These are phyloP conservation scores for Endocalyx cinctus DNA, from an alignment of 2,329 filamentous ascomycete genomes.

Conservation along the genomic window DNA sequence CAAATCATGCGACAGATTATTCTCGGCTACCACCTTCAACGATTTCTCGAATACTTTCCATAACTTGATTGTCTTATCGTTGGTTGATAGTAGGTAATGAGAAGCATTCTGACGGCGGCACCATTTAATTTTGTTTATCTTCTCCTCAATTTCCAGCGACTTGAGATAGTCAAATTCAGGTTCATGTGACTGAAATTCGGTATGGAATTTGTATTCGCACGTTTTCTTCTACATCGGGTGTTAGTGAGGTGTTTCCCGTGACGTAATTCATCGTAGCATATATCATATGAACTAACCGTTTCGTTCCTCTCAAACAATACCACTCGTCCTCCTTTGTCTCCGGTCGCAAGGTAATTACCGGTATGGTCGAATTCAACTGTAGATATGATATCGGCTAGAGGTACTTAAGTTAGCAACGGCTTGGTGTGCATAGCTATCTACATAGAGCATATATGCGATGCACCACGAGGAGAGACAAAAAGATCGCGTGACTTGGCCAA, in stretches of 20 bases:
- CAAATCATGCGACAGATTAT: slow-evolving; percentile 92
- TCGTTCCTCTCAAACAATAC: slow-evolving; percentile 92
- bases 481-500: too few species aligned
- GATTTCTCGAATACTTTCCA: slow-evolving; percentile 99
- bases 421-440: too few species aligned
- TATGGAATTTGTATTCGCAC: slow-evolving; percentile 99
- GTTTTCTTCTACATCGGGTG: slow-evolving; percentile 79
- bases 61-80: slow-evolving; percentile 99
- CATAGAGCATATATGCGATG: too few species aligned
- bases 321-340: slow-evolving; percentile 81
- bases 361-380: slow-evolving; percentile 90
- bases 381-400: slow-evolving; percentile 79
- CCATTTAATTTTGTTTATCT: slow-evolving; percentile 99
- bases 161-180: slow-evolving; percentile 99
- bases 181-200: slow-evolving; percentile 98
- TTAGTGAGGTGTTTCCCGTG: slow-evolving; percentile 5
- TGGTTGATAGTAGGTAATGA: slow-evolving; percentile 95
- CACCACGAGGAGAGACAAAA: slow-evolving; percentile 2
- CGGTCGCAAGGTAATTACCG: slow-evolving; percentile 84
- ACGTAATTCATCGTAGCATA: neutral
- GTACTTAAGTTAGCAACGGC: slow-evolving; percentile 19
- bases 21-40: slow-evolving; percentile 96
- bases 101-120: slow-evolving; percentile 97
- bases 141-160: slow-evolving; percentile 98
- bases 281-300: slow-evolving; percentile 59